A percentile compares a stretch with the other conserved stretches of the same genome.
These are phyloP conservation scores for Lyophyllum decastes DNA, from an alignment of 768 basidiomycete genomes.

Conservation along the genomic window DNA sequence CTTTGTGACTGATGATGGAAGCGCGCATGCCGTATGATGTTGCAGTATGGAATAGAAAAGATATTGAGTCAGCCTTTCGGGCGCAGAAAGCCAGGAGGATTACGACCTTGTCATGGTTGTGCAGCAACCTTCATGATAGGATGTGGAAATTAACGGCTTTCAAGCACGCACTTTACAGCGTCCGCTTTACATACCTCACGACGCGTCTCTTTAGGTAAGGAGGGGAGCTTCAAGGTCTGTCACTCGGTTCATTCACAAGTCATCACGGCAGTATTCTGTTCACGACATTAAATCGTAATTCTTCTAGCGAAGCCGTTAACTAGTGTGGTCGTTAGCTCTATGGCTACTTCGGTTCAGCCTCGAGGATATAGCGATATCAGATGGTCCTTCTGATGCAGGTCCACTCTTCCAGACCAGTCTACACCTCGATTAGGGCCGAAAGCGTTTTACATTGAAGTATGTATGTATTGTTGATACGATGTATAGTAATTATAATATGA, in stretches of 20 bases:
- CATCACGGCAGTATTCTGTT: not conserved
- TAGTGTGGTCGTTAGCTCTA: not conserved
- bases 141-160: not conserved
- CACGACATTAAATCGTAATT: not conserved
- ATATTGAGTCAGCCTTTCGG: too few species aligned
- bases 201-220: not conserved
- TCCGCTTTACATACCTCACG: not conserved
- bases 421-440: not conserved
- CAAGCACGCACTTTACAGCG: not conserved
- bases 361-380: not conserved
- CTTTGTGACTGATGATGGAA: too few species aligned
- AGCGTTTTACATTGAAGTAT: not conserved
- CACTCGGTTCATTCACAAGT: not conserved
- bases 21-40: too few species aligned
- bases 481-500: too few species aligned
- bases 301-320: too few species aligned
- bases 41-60: too few species aligned
- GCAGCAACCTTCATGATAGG: not conserved
- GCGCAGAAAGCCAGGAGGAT: not conserved
- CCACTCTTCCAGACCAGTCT: not conserved
- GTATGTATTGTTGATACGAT: not conserved
- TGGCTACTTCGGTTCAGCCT: not conserved
- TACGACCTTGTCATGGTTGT: not conserved
- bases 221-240: not conserved
- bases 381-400: not conserved